phyloP scores from a whole-genome alignment of 345 rosid genomes.

The Chamaenerion angustifolium region DNA sequence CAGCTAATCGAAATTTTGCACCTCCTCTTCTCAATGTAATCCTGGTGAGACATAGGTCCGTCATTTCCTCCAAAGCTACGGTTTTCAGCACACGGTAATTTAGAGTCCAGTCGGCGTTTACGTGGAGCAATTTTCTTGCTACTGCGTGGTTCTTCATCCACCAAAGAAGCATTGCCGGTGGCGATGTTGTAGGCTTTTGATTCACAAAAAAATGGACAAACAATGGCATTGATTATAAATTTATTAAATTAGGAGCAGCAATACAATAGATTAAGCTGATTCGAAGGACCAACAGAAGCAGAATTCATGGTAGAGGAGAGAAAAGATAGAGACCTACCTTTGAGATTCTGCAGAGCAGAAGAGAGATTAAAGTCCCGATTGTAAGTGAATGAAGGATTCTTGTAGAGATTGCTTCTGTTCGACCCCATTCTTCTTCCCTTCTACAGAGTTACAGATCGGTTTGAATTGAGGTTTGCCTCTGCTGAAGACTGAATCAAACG shows the following conservation, averaged over 20 bases:
- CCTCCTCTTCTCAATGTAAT: conserved; percentile 46
- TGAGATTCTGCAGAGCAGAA: conserved; percentile 52
- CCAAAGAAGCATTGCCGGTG: conserved; percentile 36
- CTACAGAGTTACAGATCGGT: not conserved
- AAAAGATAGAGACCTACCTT: conserved; percentile 18
- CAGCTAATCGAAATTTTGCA: not conserved
- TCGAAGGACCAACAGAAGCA: no score
- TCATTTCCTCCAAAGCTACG: conserved; percentile 16
- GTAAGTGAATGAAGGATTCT: conserved; percentile 46
- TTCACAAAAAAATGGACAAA: not conserved
- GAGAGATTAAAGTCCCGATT: conserved; percentile 42
- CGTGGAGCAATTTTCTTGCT: conserved; percentile 8
- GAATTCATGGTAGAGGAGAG: not conserved
- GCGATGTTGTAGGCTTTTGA: conserved; percentile 40
- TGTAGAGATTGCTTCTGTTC: conserved; percentile 54
- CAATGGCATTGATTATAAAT: not conserved
- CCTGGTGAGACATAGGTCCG: conserved; percentile 51
- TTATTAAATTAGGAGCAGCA: not conserved
- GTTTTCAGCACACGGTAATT: conserved; percentile 10
- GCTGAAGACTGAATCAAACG: no score
- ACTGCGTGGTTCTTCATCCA: conserved; percentile 12
- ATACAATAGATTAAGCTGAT: not conserved
- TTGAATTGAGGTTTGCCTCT: no score
- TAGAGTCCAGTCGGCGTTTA: conserved; percentile 21
- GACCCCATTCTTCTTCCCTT: conserved; percentile 19